These are phyloP conservation scores for Wickerhamiella occidentalis DNA, from an alignment of 805 yeast genomes.

Conservation along the genomic window DNA sequence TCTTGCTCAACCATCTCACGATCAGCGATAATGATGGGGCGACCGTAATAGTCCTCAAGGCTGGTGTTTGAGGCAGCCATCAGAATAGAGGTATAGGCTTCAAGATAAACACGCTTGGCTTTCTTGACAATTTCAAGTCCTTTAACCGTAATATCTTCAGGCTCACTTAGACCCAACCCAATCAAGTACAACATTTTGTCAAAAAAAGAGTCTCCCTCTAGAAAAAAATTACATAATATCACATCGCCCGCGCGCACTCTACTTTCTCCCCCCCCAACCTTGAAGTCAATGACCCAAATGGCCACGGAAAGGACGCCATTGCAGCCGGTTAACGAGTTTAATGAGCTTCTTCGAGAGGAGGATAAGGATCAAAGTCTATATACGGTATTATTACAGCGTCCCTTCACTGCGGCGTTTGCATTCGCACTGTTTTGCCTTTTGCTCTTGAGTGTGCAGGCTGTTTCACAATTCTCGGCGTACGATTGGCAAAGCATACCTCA, in stretches of 20 bases:
- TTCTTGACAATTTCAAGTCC: slow-evolving; percentile 74
- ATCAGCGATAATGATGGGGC: slow-evolving; percentile 78
- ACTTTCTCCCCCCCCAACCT: neutral
- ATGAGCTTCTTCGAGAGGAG: slow-evolving; percentile 1
- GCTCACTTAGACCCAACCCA: slow-evolving; percentile 85
- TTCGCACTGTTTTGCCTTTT: slow-evolving; percentile 9
- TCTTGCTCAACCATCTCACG: slow-evolving; percentile 89
- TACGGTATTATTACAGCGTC: slow-evolving; percentile 4
- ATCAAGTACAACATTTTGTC: slow-evolving; percentile 66
- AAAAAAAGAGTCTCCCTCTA: neutral
- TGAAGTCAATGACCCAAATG: neutral
- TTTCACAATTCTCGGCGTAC: neutral
- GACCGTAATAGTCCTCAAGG: slow-evolving; percentile 74
- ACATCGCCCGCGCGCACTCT: neutral
- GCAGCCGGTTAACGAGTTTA: slow-evolving; percentile 7
- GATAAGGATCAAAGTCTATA: neutral
- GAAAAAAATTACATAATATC: slow-evolving; percentile 2
- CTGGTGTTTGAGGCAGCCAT: slow-evolving; percentile 79
- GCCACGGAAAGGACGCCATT: slow-evolving; percentile 7
- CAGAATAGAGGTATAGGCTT: slow-evolving; percentile 87
- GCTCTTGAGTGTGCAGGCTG: slow-evolving; percentile 1
- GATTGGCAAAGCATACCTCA: slow-evolving; percentile 5
- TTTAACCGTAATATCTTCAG: slow-evolving; percentile 82
- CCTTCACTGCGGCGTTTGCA: slow-evolving; percentile 4
- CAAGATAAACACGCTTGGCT: slow-evolving; percentile 85